A percentile compares a stretch with the other conserved stretches of the same genome.
Evolutionary conservation across 176 grass and related monocot genomes (phyloP).

Genomic region (Carex scoparia): DNA sequence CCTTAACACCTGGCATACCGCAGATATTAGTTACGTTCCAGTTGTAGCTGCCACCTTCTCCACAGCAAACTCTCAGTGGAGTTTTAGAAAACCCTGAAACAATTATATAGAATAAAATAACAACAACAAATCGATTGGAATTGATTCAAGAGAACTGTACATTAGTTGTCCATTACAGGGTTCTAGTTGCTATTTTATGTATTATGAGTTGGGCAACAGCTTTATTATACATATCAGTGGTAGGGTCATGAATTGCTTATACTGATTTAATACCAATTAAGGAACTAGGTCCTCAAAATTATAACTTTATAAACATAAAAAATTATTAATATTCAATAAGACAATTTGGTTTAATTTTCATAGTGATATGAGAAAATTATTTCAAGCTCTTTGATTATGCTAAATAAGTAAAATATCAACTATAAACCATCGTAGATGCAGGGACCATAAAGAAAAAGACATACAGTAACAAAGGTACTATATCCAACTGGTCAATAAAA

Average conservation of each 20-base stretch:
- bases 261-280: too few relatives aligned
- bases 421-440: neutral
- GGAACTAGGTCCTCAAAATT: too few relatives aligned
- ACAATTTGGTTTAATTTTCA: too few relatives aligned
- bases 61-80: slow-evolving; percentile 24
- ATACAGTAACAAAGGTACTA: neutral
- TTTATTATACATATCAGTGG: too few relatives aligned
- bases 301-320: too few relatives aligned
- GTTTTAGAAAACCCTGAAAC: slow-evolving; percentile 23
- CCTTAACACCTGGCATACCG: slow-evolving; percentile 13
- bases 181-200: neutral
- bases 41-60: slow-evolving; percentile 26
- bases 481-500: neutral
- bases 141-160: neutral
- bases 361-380: too few relatives aligned
- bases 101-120: neutral
- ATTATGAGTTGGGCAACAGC: neutral
- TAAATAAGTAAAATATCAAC: too few relatives aligned
- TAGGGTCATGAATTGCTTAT: too few relatives aligned
- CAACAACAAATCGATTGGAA: neutral
- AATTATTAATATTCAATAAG: too few relatives aligned
- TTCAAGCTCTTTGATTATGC: too few relatives aligned
- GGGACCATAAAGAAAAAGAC: neutral
- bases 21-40: slow-evolving; percentile 20
- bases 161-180: neutral